Evolutionary conservation across 176 grass and related monocot species (phyloP).

Genomic region (Ensete glaucum): DNA sequence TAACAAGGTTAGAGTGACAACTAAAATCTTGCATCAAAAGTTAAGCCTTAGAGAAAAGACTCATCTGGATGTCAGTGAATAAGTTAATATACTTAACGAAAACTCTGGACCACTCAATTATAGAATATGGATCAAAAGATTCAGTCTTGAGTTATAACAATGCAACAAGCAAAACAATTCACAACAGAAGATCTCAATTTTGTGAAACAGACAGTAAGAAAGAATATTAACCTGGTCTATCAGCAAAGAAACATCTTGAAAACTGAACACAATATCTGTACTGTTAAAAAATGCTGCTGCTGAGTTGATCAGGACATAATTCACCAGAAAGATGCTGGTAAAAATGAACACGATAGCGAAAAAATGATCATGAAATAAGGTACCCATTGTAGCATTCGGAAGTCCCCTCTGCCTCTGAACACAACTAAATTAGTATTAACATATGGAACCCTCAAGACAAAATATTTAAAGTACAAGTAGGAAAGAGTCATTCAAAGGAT

Average conservation of each 20-base stretch:
- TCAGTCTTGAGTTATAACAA: neutral
- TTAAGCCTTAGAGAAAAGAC: neutral
- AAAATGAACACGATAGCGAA: conserved; percentile 85
- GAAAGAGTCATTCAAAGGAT: neutral
- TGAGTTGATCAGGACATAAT: conserved; percentile 83
- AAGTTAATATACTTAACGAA: neutral
- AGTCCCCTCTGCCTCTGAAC: conserved; percentile 54
- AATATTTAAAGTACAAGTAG: conserved; percentile 3
- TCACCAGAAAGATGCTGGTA: conserved; percentile 79
- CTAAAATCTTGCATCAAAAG: neutral
- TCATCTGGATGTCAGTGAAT: neutral
- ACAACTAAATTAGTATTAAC: conserved; percentile 29
- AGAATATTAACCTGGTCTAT: conserved; percentile 68
- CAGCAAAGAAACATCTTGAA: conserved; percentile 85
- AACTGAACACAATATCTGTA: conserved; percentile 53
- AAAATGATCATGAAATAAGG: conserved; percentile 91
- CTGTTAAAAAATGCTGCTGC: conserved; percentile 65
- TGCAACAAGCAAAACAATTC: neutral
- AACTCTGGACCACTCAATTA: neutral
- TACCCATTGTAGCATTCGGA: conserved; percentile 30
- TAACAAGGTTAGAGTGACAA: neutral
- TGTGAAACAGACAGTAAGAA: neutral
- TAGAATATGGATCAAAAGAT: neutral
- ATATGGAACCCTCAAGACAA: neutral
- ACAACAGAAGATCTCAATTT: neutral